Conservation (phyloP, 805 yeast species). For the Metschnikowia amazonensis region DNA sequence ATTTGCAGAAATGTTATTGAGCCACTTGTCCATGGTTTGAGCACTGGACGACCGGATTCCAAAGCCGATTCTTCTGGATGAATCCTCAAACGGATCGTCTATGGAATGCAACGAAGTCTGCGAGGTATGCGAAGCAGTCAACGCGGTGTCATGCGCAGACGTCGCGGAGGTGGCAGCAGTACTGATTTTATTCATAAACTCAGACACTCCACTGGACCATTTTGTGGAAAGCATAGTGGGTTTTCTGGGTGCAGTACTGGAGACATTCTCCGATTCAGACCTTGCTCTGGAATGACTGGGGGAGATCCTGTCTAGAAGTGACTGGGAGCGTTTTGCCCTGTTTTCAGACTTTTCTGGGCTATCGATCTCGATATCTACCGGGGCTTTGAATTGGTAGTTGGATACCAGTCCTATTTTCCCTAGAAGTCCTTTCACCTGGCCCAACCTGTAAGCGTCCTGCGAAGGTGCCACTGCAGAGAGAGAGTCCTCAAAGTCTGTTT, state of each 20-base stretch:
- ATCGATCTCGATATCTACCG: constrained; percentile 5
- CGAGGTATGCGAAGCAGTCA: constrained; percentile 16
- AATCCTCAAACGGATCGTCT: constrained; percentile 22
- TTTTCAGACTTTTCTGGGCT: constrained; percentile 5
- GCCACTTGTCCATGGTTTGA: constrained; percentile 44
- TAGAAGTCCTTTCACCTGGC: constrained; percentile 34
- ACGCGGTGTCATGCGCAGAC: constrained; percentile 1
- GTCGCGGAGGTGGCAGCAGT: constrained; percentile 16
- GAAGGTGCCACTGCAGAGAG: constrained; percentile 9
- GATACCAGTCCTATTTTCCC: constrained; percentile 29
- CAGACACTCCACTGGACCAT: constrained; percentile 38
- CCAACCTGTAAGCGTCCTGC: constrained; percentile 23
- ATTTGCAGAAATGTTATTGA: constrained; percentile 28
- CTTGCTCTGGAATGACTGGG: constrained; percentile 37
- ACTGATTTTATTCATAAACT: constrained; percentile 41
- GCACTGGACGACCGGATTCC: constrained; percentile 36
- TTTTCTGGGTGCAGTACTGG: not conserved
- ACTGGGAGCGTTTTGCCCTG: constrained; percentile 15
- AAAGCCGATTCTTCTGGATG: constrained; percentile 24
- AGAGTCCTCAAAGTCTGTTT: constrained; percentile 20
- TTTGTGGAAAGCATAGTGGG: constrained; percentile 20
- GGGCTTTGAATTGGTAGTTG: constrained; percentile 9
- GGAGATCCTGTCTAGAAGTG: constrained; percentile 30
- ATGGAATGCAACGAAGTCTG: constrained; percentile 34
- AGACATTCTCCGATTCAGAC: constrained; percentile 29